Conservation (phyloP, 257 asterid genomes). For the Marsdenia floribunda region DNA sequence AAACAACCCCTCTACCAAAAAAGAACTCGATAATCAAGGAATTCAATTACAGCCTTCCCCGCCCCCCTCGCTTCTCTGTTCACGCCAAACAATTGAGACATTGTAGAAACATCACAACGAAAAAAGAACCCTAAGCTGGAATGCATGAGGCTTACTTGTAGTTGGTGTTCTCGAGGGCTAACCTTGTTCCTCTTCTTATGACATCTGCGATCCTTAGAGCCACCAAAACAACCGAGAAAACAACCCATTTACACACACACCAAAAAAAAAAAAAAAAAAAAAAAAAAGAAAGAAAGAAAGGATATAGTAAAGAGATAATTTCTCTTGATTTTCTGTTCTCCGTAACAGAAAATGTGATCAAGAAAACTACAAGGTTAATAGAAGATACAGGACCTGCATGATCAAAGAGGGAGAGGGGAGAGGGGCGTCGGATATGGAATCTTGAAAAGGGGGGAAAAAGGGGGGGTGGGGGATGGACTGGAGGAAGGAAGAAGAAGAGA, state of each 20-base stretch:
- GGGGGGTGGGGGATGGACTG: not conserved
- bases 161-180: slow-evolving; percentile 40
- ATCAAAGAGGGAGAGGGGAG: not conserved
- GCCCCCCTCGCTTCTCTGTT: not conserved
- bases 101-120: not conserved
- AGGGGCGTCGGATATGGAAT: slow-evolving; percentile 9
- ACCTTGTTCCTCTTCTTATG: slow-evolving; percentile 43
- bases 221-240: slow-evolving; percentile 85
- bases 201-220: slow-evolving; percentile 49
- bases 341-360: not conserved
- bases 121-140: slow-evolving; percentile 16
- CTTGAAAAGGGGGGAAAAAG: not conserved
- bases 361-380: not conserved
- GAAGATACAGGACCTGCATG: not conserved
- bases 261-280: no score
- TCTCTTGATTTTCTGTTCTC: not conserved
- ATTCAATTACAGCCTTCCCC: not conserved
- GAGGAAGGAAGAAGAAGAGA: not conserved
- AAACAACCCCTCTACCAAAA: not conserved
- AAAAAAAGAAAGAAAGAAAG: not conserved
- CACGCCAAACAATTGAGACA: not conserved
- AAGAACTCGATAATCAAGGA: not conserved
- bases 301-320: not conserved
- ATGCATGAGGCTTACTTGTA: slow-evolving; percentile 33
- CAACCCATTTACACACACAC: slow-evolving; percentile 70